Evolutionary conservation across 352 stramenopile genomes (phyloP).

Genomic region (Phytophthora nicotianae): DNA sequence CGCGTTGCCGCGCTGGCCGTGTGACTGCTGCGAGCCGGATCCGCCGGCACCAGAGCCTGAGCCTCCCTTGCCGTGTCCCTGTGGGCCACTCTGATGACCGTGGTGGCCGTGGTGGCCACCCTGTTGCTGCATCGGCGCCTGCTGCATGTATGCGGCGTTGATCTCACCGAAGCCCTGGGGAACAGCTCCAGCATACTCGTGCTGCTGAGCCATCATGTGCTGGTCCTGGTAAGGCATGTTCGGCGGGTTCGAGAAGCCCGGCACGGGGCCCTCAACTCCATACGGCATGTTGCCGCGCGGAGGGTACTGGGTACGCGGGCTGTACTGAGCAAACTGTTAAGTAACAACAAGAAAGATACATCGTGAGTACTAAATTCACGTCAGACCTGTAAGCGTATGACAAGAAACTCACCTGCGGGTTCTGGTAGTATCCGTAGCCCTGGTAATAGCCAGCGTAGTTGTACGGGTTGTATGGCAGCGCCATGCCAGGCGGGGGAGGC

Average conservation of each 20-base stretch:
- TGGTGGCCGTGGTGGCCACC: slow-evolving; percentile 57
- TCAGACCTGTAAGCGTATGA: background rate
- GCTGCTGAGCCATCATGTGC: slow-evolving; percentile 78
- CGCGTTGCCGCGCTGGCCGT: slow-evolving; percentile 60
- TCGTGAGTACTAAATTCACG: slow-evolving; percentile 7
- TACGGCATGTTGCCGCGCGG: slow-evolving; percentile 85
- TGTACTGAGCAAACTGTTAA: slow-evolving; percentile 84
- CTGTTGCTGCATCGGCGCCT: slow-evolving; percentile 56
- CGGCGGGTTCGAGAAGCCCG: slow-evolving; percentile 78
- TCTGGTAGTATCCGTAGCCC: slow-evolving; percentile 89
- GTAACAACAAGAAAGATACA: slow-evolving; percentile 9
- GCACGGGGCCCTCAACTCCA: slow-evolving; percentile 78
- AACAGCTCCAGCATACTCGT: slow-evolving; percentile 78
- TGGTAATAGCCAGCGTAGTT: slow-evolving; percentile 89
- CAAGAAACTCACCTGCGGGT: slow-evolving; percentile 62
- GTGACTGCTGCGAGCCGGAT: slow-evolving; percentile 51
- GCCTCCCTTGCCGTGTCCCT: slow-evolving; percentile 70
- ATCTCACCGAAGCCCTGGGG: slow-evolving; percentile 88
- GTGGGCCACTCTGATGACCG: slow-evolving; percentile 58
- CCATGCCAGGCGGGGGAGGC: slow-evolving; percentile 85
- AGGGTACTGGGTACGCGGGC: slow-evolving; percentile 83
- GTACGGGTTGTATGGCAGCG: slow-evolving; percentile 89
- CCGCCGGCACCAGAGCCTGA: slow-evolving; percentile 40
- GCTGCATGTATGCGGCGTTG: slow-evolving; percentile 76
- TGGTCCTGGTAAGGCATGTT: slow-evolving; percentile 88